Evolutionary conservation across 805 yeast species (phyloP).

Genomic region (Vanderwaltozyma yarrowii): DNA sequence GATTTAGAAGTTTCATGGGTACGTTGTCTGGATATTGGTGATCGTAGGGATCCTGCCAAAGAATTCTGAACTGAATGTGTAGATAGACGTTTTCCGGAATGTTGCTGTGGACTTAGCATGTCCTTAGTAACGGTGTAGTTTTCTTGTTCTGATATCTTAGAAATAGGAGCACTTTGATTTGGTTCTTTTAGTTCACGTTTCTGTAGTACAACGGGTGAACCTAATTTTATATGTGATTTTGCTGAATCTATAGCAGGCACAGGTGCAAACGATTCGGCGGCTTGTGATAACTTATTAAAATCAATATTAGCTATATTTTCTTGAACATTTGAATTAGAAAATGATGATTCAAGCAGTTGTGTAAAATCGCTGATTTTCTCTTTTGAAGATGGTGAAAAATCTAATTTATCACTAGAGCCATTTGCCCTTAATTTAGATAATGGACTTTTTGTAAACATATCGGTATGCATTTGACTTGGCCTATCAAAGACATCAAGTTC

Average conservation of each 20-base stretch:
- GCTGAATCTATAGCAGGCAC: no score
- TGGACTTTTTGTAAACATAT: constrained; percentile 2
- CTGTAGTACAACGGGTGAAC: neutral
- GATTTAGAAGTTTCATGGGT: neutral
- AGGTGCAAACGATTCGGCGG: neutral
- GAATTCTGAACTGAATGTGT: no score
- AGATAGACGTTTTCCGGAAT: no score
- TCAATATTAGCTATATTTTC: neutral
- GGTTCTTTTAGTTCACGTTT: no score
- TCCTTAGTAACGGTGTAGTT: no score
- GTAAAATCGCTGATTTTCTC: constrained; percentile 20
- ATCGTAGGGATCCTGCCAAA: no score
- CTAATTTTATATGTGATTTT: neutral
- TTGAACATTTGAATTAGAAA: constrained; percentile 5
- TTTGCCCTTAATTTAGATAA: neutral
- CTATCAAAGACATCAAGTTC: neutral
- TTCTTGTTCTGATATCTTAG: no score
- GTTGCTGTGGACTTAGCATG: no score
- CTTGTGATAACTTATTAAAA: no score
- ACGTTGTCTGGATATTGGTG: no score
- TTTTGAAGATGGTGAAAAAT: constrained; percentile 24
- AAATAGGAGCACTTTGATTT: no score
- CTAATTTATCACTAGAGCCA: constrained; percentile 1
- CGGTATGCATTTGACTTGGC: neutral
- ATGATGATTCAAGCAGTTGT: constrained; percentile 19